Conservation (phyloP, 805 yeast genomes). For the Metschnikowia kofuensis region DNA sequence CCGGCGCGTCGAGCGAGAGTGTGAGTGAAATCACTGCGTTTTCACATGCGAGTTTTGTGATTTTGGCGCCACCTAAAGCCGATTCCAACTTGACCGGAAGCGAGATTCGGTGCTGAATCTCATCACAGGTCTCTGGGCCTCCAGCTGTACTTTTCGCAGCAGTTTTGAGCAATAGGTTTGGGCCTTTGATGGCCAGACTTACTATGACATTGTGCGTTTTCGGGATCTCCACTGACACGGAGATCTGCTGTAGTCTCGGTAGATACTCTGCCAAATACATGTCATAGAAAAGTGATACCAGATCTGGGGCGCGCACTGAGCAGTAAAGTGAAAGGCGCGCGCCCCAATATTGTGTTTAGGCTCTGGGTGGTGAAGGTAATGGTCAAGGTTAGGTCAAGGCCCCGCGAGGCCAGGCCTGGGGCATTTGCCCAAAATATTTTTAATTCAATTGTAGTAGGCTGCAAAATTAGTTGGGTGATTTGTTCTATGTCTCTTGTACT, state of each 20-base stretch:
- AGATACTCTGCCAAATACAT: conserved; percentile 17
- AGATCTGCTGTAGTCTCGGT: conserved; percentile 16
- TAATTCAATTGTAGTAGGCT: too few species aligned
- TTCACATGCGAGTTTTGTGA: conserved; percentile 1
- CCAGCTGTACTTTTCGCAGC: background rate
- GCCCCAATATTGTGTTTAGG: too few species aligned
- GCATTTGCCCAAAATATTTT: too few species aligned
- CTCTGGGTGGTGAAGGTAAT: too few species aligned
- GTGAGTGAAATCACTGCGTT: background rate
- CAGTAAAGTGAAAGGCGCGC: too few species aligned
- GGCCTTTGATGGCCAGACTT: conserved; percentile 2
- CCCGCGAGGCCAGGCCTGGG: too few species aligned
- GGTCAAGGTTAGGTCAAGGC: too few species aligned
- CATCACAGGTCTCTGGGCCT: background rate
- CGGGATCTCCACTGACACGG: conserved; percentile 10
- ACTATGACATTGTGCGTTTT: conserved; percentile 1
- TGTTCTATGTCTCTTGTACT: too few species aligned
- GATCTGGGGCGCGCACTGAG: background rate
- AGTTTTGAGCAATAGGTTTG: conserved; percentile 4
- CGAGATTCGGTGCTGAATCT: background rate
- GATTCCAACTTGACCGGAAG: conserved; percentile 3
- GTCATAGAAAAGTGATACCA: background rate
- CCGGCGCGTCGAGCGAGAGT: background rate
- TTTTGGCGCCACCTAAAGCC: conserved; percentile 1
- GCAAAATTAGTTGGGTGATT: too few species aligned